Base-by-base conservation (phyloP, 768 basidiomycete genomes). In the Termitomyces sp. region DNA sequence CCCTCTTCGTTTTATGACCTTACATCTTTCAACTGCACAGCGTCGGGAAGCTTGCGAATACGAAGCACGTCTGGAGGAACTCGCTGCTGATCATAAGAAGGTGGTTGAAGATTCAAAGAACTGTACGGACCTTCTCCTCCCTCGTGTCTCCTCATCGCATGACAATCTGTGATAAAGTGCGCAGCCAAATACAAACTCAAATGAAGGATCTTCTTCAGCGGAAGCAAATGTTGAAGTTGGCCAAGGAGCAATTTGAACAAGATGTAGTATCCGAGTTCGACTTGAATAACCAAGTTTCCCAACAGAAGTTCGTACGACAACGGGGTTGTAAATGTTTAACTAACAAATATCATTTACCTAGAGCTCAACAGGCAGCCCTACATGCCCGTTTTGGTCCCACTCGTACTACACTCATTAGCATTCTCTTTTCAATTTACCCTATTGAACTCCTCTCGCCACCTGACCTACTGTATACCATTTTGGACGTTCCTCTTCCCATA, bases 401-500 rank as follows among this genome's bases (percentile, higher is more conserved):
- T 49, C 83, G 87, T 58, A 86, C 82, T 36, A 80, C 81, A 7
- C 81, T 92, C 54, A 76, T 94, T 59, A 85, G 87, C 18, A 81
- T 79, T 13, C 81, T 97, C 47, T 84, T 89, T 42, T 75, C 77
- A 13, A 88, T 96, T 64, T 98, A 88, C 72, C 95, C 95, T 24
- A 96, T 99, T 65, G 90, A 93, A 55, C 86, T 96, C 18, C 79
- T 86, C 49, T 89, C 89, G 12, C 79, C 94, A 13, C 84, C 91
- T 5, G 88, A 93, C 65, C 77, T 98, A n/a, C 82, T 97, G 31
- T 99, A 90, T 71, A 86, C 90, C 13, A 92, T 99, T 69, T 76
- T 95, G 52, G 80, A 82, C 52, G 86, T 93, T 48, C 91, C 97
- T n/a, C 80, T 99, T 11, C 95, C 97, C 1, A 95, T 98, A 61